Conservation (phyloP, 75 land plant genomes). For the Azolla pinnata region DNA sequence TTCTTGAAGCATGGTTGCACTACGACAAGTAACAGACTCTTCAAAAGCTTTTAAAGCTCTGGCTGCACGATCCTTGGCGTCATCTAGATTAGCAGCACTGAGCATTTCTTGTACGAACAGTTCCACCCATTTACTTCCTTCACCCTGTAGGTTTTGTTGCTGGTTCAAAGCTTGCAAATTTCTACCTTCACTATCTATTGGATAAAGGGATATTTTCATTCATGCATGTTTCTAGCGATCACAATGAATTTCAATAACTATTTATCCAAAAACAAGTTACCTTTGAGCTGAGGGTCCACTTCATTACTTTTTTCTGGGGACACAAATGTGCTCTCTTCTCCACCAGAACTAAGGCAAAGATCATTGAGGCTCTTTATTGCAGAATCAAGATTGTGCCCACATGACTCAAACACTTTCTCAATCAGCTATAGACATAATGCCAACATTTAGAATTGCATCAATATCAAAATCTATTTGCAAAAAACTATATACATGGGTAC, state of each 20-base stretch:
- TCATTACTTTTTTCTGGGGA: too few relatives aligned
- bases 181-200: too few relatives aligned
- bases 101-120: slow-evolving; percentile 50
- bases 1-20: slow-evolving; percentile 6
- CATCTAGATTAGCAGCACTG: slow-evolving; percentile 37
- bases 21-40: slow-evolving; percentile 17
- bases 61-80: slow-evolving; percentile 39
- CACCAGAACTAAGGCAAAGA: slow-evolving; percentile 17
- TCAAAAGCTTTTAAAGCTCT: slow-evolving; percentile 48
- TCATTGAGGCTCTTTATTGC: slow-evolving; percentile 43
- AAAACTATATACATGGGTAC: too few relatives aligned
- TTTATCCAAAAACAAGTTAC: too few relatives aligned
- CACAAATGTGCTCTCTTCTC: background rate
- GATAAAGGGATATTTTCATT: too few relatives aligned
- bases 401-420: slow-evolving; percentile 33
- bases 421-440: slow-evolving; percentile 20
- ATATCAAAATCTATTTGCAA: too few relatives aligned
- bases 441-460: background rate
- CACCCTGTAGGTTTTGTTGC: background rate
- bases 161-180: too few relatives aligned
- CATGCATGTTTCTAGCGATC: too few relatives aligned
- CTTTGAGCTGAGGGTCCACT: too few relatives aligned
- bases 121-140: slow-evolving; percentile 39
- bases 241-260: too few relatives aligned
- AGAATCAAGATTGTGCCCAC: slow-evolving; percentile 38